Conservation (phyloP, 2,329 filamentous ascomycete species). For the Sordariomycetes sp. region DNA sequence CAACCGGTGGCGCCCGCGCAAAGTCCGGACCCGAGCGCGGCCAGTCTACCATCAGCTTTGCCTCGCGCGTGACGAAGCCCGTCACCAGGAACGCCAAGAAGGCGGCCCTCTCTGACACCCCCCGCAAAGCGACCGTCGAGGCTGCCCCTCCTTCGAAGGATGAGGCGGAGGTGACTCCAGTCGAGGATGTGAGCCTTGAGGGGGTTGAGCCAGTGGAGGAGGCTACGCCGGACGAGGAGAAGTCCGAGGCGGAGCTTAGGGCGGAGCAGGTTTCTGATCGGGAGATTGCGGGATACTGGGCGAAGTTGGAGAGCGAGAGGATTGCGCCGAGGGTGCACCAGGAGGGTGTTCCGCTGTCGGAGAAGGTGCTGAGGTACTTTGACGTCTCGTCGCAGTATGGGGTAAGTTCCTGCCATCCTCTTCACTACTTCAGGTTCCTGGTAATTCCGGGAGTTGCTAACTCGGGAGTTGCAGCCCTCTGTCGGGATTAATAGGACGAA, state of each 20-base stretch:
- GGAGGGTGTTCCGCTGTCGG: constrained; percentile 52
- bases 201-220: constrained; percentile 10
- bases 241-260: constrained; percentile 35
- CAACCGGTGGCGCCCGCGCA: constrained; percentile 23
- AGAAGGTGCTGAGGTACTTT: constrained; percentile 85
- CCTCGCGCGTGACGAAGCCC: constrained; percentile 41
- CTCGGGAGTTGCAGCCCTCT: constrained; percentile 54
- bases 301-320: constrained; percentile 42
- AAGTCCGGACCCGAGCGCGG: constrained; percentile 24
- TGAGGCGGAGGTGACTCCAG: constrained; percentile 9
- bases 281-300: constrained; percentile 70
- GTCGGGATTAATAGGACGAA: constrained; percentile 70
- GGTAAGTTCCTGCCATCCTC: constrained; percentile 41
- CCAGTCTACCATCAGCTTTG: constrained; percentile 45
- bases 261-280: constrained; percentile 54
- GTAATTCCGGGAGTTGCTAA: neutral
- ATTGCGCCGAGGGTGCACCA: constrained; percentile 54
- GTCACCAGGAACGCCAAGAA: constrained; percentile 33
- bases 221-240: constrained; percentile 17
- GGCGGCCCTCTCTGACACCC: constrained; percentile 19
- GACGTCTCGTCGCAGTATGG: constrained; percentile 88
- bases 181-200: constrained; percentile 12
- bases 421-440: neutral
- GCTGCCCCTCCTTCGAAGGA: neutral
- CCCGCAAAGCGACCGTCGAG: constrained; percentile 17